These are phyloP conservation scores for Epichloe typhina DNA, from an alignment of 2,329 filamentous ascomycete genomes.

Conservation along the genomic window DNA sequence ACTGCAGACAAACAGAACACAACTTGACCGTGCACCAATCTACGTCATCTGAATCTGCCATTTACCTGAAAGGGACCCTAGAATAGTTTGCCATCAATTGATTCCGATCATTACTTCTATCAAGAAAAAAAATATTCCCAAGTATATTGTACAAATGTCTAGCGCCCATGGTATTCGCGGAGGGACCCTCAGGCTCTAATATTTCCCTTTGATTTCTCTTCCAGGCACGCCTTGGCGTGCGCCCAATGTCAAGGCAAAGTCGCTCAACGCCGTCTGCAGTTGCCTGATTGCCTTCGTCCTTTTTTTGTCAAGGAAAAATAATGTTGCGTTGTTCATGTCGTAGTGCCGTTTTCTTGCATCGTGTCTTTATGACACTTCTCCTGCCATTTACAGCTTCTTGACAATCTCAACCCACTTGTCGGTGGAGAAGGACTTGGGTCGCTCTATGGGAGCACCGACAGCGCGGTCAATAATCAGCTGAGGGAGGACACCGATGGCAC, in stretches of 20 bases:
- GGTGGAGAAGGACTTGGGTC: slow-evolving; percentile 97
- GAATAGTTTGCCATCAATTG: not conserved
- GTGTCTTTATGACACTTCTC: not conserved
- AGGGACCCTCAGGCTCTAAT: slow-evolving; percentile 9
- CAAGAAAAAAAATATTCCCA: slow-evolving; percentile 6
- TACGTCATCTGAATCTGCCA: not conserved
- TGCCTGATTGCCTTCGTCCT: not conserved
- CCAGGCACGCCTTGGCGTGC: not conserved
- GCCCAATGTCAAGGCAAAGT: not conserved
- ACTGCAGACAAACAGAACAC: too few relatives aligned
- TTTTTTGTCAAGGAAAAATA: not conserved
- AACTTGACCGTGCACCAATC: not conserved
- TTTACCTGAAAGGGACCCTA: too few relatives aligned
- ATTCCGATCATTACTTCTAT: slow-evolving; percentile 8
- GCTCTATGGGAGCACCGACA: slow-evolving; percentile 91
- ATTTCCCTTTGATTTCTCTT: not conserved
- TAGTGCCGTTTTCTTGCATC: not conserved
- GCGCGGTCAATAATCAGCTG: slow-evolving; percentile 99
- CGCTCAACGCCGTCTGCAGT: not conserved
- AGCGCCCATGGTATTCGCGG: slow-evolving; percentile 10
- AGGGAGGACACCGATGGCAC: slow-evolving; percentile 94
- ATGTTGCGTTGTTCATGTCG: not conserved
- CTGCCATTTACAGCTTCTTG: slow-evolving; percentile 64
- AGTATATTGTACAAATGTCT: slow-evolving; percentile 13
- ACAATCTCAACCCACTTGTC: slow-evolving; percentile 91